Evolutionary conservation across 2,329 filamentous ascomycete genomes (phyloP), one percentile per base, ranked within the genome.

Genomic region (Paraphoma sp.): DNA sequence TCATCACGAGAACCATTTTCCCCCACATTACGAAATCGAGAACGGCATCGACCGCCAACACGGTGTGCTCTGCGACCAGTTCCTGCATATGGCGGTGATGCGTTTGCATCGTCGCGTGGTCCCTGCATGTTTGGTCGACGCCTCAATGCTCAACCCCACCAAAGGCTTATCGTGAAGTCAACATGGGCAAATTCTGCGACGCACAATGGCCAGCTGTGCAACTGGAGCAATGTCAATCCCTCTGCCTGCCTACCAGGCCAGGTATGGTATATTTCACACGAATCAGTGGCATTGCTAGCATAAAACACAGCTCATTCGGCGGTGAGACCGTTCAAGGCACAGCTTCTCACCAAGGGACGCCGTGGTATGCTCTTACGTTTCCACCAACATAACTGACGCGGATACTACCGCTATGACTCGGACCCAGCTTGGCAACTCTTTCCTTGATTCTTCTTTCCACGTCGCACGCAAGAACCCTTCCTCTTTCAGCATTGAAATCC

Each of bases 11-110:
- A 53, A 59, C 48, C 40, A 48, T 18, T 42, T 49, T 53, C 33
- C 30, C 52, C 49, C 51, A 30, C 51, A 48, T 52, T 9, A 28
- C 41, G 33, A 48, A 57, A 44, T 54, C 54, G 40, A 58, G 52
- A 60, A 48, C 47, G 44, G 43, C 49, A 45, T 42, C 57, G 53
- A 48, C 45, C 47, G 41, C 44, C 53, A 54, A 44, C 51, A 55
- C 57, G 53, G 62, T 62, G 54, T 63, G 62, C 62, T 45, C 16
- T 44, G 45, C 16, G 33, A 17, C 14, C 23, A 57, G 63, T 64
- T 60, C 57, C 63, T 65, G 65, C 63, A 69, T 63, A 45, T 45
- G 28, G 57, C 49, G 48, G 57, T 64, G 60, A 62, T 56, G 49
- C 36, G 43, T 40, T 45, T 52, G 59, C 54, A 47, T 55, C 44